These are phyloP conservation scores for Xylaria bambusicola DNA, from an alignment of 495 filamentous ascomycete genomes.

Conservation along the genomic window DNA sequence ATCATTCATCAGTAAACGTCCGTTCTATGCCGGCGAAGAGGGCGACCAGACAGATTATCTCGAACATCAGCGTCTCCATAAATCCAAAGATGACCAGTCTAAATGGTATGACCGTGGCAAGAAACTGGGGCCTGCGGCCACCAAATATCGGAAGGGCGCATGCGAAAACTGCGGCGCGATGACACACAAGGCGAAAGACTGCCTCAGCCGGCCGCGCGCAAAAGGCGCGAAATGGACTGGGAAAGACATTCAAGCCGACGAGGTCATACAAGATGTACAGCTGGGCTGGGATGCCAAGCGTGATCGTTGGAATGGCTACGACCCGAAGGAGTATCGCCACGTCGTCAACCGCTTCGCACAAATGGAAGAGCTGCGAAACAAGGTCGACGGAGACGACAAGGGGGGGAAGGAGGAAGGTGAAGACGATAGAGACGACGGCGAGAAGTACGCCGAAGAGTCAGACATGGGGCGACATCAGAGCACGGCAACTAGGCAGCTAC, in stretches of 20 bases:
- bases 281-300: slow-evolving; percentile 98
- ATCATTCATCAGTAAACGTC: slow-evolving; percentile 95
- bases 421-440: slow-evolving; percentile 57
- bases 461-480: slow-evolving; percentile 92
- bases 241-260: slow-evolving; percentile 89
- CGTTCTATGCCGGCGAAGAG: slow-evolving; percentile 90
- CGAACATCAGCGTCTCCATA: slow-evolving; percentile 91
- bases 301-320: slow-evolving; percentile 97
- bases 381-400: slow-evolving; percentile 46
- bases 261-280: slow-evolving; percentile 79
- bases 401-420: slow-evolving; percentile 50
- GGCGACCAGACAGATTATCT: slow-evolving; percentile 82
- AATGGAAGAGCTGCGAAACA: slow-evolving; percentile 76
- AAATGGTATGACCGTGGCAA: slow-evolving; percentile 91
- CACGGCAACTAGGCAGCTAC: slow-evolving; percentile 85
- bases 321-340: slow-evolving; percentile 78
- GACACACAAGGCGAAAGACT: slow-evolving; percentile 94
- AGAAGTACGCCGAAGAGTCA: slow-evolving; percentile 92
- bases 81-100: slow-evolving; percentile 65
- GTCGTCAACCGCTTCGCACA: slow-evolving; percentile 88
- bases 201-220: slow-evolving; percentile 84
- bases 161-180: slow-evolving; percentile 98
- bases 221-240: slow-evolving; percentile 92
- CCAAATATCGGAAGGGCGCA: slow-evolving; percentile 95
- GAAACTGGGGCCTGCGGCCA: slow-evolving; percentile 77